Evolutionary conservation across 176 grass and related monocot genomes (phyloP).

Genomic region (Hyparrhenia diplandra): DNA sequence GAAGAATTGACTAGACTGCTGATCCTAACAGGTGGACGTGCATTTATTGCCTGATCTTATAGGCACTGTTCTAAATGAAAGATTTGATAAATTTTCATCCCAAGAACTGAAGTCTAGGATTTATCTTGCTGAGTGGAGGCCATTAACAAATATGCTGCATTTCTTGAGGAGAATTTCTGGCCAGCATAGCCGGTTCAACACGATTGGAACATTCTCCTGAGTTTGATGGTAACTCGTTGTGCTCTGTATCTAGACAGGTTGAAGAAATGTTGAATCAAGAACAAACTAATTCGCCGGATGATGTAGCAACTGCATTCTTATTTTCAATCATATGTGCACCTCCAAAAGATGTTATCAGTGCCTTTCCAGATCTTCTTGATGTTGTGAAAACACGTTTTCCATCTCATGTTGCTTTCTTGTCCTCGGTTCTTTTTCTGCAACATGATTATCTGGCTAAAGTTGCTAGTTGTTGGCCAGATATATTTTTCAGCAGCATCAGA

Average conservation of each 20-base stretch:
- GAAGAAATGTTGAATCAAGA: conserved; percentile 44
- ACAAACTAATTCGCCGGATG: conserved; percentile 35
- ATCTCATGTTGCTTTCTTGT: conserved; percentile 59
- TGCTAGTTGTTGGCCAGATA: conserved; percentile 52
- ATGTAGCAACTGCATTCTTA: conserved; percentile 54
- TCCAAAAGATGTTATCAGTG: conserved; percentile 48
- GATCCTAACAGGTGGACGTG: conserved; percentile 55
- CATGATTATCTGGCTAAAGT: conserved; percentile 71
- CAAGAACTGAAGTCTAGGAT: conserved; percentile 49
- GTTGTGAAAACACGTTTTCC: conserved; percentile 51
- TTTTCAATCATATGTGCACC: conserved; percentile 69
- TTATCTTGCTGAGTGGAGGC: conserved; percentile 77
- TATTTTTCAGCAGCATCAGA: conserved; percentile 47
- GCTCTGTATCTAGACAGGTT: conserved; percentile 46
- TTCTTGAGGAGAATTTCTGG: conserved; percentile 50
- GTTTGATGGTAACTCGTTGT: conserved; percentile 46
- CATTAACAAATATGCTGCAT: conserved; percentile 58
- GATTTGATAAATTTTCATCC: conserved; percentile 56
- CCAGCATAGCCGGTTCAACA: conserved; percentile 33
- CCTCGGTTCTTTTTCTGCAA: conserved; percentile 68
- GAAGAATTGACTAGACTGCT: conserved; percentile 15
- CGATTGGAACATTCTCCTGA: conserved; percentile 40
- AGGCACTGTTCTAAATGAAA: conserved; percentile 57
- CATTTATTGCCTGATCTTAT: conserved; percentile 60
- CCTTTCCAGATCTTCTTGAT: conserved; percentile 62